Percentiles rank a stretch among this genome's conserved stretches.
Conservation (phyloP, 495 filamentous ascomycete genomes). For the Aspergillus panamensis region DNA sequence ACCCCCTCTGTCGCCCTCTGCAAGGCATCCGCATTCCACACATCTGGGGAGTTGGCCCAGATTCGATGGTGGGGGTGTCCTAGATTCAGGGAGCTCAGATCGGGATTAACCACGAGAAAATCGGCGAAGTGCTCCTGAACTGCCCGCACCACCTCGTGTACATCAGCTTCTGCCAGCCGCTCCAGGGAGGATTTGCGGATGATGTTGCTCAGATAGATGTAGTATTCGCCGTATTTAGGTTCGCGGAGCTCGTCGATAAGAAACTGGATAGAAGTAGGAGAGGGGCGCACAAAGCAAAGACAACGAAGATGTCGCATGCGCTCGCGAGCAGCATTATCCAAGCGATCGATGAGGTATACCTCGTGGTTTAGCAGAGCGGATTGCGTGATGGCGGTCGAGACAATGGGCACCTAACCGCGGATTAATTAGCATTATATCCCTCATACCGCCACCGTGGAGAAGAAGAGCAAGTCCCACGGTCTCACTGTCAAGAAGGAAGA, state of each 20-base stretch:
- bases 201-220: constrained; percentile 95
- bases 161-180: constrained; percentile 93
- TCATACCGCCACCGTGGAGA: background rate
- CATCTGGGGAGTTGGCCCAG: constrained; percentile 71
- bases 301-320: constrained; percentile 98
- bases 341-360: constrained; percentile 93
- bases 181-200: constrained; percentile 96
- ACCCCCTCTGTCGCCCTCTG: constrained; percentile 81
- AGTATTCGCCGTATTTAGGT: constrained; percentile 96
- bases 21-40: constrained; percentile 85
- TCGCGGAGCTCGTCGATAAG: constrained; percentile 95
- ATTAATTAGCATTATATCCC: constrained; percentile 6
- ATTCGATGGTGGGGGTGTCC: constrained; percentile 70
- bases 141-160: constrained; percentile 88
- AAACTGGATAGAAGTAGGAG: constrained; percentile 83
- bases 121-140: constrained; percentile 97
- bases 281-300: constrained; percentile 88
- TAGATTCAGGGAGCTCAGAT: constrained; percentile 80
- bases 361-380: constrained; percentile 95
- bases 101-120: constrained; percentile 91
- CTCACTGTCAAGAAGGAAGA: constrained; percentile 88
- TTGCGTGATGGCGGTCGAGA: constrained; percentile 93
- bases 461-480: constrained; percentile 58
- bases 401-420: constrained; percentile 64
- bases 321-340: constrained; percentile 87